Conservation (phyloP, 495 filamentous ascomycete genomes). For the Penicillium malachiteum region DNA sequence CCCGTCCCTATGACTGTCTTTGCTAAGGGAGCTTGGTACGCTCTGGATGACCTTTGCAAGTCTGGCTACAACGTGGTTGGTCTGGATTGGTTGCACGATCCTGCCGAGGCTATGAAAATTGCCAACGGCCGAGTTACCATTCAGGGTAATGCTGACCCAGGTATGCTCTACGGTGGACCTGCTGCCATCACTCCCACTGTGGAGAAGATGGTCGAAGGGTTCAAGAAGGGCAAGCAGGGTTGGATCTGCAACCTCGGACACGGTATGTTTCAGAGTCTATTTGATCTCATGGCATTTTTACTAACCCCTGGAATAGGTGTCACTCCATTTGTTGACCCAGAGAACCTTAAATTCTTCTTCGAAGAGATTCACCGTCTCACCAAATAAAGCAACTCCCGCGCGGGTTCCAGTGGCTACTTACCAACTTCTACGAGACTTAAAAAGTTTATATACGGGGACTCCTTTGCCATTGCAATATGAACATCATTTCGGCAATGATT, state of each 20-base stretch:
- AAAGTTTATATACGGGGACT: conserved; percentile 13
- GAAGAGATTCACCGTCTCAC: conserved; percentile 78
- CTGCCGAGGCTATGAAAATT: conserved; percentile 74
- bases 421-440: conserved; percentile 10
- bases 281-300: conserved; percentile 2
- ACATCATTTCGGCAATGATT: not conserved
- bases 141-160: conserved; percentile 95
- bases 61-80: conserved; percentile 91
- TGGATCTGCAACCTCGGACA: conserved; percentile 90
- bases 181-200: conserved; percentile 77
- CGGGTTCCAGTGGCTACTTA: conserved; percentile 9
- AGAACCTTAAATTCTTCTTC: conserved; percentile 89
- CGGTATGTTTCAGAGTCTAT: conserved; percentile 52
- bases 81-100: conserved; percentile 92
- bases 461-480: conserved; percentile 1
- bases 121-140: conserved; percentile 75
- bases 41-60: conserved; percentile 80
- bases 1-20: conserved; percentile 97
- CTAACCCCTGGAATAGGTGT: conserved; percentile 57
- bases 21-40: conserved; percentile 99
- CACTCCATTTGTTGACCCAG: conserved; percentile 89
- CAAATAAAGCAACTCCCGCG: conserved; percentile 7
- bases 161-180: conserved; percentile 81
- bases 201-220: conserved; percentile 80
- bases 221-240: conserved; percentile 80